Evolutionary conservation across 768 basidiomycete genomes (phyloP).

Genomic region (Termitomyces titanicus): DNA sequence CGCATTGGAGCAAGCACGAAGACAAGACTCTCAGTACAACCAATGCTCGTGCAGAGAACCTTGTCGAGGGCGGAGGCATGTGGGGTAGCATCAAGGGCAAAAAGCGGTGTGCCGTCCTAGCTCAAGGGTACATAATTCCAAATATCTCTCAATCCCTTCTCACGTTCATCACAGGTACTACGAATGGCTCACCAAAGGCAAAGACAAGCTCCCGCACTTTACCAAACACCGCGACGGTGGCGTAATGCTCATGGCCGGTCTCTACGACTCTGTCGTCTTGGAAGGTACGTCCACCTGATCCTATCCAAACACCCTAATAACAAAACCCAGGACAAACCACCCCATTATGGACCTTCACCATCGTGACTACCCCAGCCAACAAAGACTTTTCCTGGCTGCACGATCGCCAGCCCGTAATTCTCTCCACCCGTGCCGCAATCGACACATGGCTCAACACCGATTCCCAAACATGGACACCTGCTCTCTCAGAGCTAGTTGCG

Average conservation of each 20-base stretch:
- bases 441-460: slow-evolving; percentile 75
- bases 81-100: slow-evolving; percentile 81
- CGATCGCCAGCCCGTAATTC: slow-evolving; percentile 83
- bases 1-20: slow-evolving; percentile 78
- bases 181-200: slow-evolving; percentile 89
- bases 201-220: slow-evolving; percentile 78
- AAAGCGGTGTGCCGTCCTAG: slow-evolving; percentile 83
- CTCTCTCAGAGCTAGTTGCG: slow-evolving; percentile 55
- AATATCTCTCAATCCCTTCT: too few relatives aligned
- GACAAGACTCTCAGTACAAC: slow-evolving; percentile 76
- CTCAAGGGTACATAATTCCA: slow-evolving; percentile 49
- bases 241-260: slow-evolving; percentile 82
- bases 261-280: slow-evolving; percentile 74
- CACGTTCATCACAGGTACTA: slow-evolving; percentile 59
- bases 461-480: slow-evolving; percentile 58
- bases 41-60: slow-evolving; percentile 84
- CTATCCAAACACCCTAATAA: neutral
- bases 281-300: slow-evolving; percentile 40
- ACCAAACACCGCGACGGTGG: slow-evolving; percentile 60
- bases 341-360: slow-evolving; percentile 78
- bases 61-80: slow-evolving; percentile 73
- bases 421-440: slow-evolving; percentile 58
- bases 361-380: slow-evolving; percentile 80
- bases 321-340: slow-evolving; percentile 42
- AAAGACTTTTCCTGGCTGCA: slow-evolving; percentile 83